Evolutionary conservation across 2,329 filamentous ascomycete genomes (phyloP), one percentile per base, ranked within the genome.

Genomic region (Onygenales sp.): DNA sequence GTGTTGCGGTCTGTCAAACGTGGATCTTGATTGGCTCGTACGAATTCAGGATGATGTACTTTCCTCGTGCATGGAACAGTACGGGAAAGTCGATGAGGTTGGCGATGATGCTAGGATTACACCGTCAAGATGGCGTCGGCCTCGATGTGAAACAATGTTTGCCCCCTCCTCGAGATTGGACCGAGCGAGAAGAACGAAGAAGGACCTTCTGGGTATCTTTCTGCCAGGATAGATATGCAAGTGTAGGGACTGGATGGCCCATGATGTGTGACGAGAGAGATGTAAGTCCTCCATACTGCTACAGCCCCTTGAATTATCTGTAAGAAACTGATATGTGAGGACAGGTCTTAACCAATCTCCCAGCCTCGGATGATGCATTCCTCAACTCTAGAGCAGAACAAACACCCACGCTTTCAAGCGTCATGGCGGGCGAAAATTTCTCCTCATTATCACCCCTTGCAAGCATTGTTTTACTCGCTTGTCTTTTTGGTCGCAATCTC

Each of bases 1-100:
- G 86, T 1, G 77, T 96, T 33, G 85, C 86, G 13, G 88, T 95
- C 68, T 87, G 86, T 49, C 93, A 98, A 67, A 83, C 88, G 1
- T 94, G 94, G 78, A 76, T 84, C 31, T 74, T 97, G 17, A 77
- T 94, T 47, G 82, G 84, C 5, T 83, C 81, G 0, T 96, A 95
- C 63, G 93, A 98, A 68, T 97, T 96, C 76, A 95, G 92, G 72
- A 87, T 88, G 79, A 95, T 97, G 88, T 94, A 90, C 68, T 97
- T 97, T 62, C 92, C 93, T 1, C 78, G 93, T 59, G 93, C 93
- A 0, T 97, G 93, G 93, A 83, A 95, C 73, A 96, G 88, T 60
- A 86, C 88, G 2, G 93, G 92, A 21, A 79, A 87, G 56, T 86
- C 86, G 4, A 82, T 86, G n/a, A 81, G 92, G 49, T 71, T 97